Conservation (phyloP, 2,329 filamentous ascomycete species). For the Diaporthe australafricana region DNA sequence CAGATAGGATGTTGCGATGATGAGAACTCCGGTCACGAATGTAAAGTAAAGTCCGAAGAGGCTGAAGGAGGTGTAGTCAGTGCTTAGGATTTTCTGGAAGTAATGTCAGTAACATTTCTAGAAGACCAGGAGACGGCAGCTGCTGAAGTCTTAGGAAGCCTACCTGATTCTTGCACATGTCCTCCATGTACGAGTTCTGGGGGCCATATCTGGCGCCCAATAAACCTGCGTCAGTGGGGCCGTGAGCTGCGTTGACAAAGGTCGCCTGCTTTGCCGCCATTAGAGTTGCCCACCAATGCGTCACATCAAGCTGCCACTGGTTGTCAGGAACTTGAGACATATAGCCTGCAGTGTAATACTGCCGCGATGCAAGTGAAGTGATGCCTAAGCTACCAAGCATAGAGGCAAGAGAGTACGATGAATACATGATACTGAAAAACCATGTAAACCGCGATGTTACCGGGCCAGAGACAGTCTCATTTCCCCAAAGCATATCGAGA, state of each 20-base stretch:
- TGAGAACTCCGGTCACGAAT: slow-evolving; percentile 37
- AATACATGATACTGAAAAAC: neutral
- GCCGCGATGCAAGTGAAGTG: neutral
- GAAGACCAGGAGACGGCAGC: no score
- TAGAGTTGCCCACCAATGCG: slow-evolving; percentile 30
- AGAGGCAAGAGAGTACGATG: neutral
- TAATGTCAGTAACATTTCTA: neutral
- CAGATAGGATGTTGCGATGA: slow-evolving; percentile 37
- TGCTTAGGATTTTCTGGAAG: slow-evolving; percentile 42
- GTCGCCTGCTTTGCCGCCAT: slow-evolving; percentile 27
- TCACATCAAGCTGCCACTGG: slow-evolving; percentile 38
- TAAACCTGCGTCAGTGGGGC: slow-evolving; percentile 14
- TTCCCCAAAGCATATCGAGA: accelerated
- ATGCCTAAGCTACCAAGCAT: neutral
- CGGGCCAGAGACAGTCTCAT: accelerated
- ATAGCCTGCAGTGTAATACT: neutral
- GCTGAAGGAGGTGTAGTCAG: slow-evolving; percentile 42
- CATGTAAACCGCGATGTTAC: neutral
- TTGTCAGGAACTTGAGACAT: neutral
- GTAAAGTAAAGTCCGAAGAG: slow-evolving; percentile 43
- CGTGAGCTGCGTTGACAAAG: slow-evolving; percentile 30
- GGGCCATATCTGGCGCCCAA: neutral
- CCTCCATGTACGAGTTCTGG: neutral
- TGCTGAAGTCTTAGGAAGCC: neutral
- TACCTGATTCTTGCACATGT: slow-evolving; percentile 35